phyloP scores from a whole-genome alignment of 129 eudicot genomes.

The Tagetes erecta region DNA sequence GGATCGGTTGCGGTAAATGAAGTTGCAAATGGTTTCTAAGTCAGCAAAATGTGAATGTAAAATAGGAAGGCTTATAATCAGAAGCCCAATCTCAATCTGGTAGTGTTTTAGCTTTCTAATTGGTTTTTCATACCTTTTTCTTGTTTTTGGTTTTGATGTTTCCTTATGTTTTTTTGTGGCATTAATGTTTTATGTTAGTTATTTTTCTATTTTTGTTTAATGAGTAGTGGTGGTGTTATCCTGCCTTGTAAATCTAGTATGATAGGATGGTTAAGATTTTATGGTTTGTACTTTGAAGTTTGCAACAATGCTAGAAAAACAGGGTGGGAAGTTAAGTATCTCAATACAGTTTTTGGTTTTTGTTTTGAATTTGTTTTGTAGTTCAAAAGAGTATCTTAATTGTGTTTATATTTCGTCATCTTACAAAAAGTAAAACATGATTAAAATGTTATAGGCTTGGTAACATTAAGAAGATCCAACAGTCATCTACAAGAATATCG shows the following conservation, averaged over 20 bases:
- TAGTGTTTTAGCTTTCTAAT: slow-evolving; percentile 18
- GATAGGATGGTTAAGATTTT: neutral
- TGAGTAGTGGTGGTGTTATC: neutral
- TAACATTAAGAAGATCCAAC: slow-evolving; percentile 20
- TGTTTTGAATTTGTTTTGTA: too few species aligned
- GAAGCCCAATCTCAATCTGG: neutral
- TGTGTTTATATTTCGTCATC: neutral
- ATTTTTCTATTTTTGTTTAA: neutral
- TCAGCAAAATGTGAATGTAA: slow-evolving; percentile 27
- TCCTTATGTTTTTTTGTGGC: neutral
- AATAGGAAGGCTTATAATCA: slow-evolving; percentile 27
- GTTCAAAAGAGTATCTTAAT: too few species aligned
- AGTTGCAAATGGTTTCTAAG: slow-evolving; percentile 33
- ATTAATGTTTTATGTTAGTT: neutral
- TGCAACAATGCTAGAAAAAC: neutral
- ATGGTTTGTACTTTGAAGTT: slow-evolving; percentile 9
- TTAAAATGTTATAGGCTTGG: neutral
- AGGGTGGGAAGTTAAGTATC: slow-evolving; percentile 1
- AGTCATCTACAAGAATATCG: neutral
- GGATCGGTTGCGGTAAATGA: slow-evolving; percentile 26
- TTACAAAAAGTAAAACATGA: neutral
- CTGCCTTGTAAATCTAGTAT: slow-evolving; percentile 25
- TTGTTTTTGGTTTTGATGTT: slow-evolving; percentile 14
- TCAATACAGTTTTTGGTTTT: neutral
- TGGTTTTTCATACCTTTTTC: slow-evolving; percentile 10